Base-by-base conservation (phyloP, 2,329 filamentous ascomycete genomes). In the Neonectria neomacrospora region DNA sequence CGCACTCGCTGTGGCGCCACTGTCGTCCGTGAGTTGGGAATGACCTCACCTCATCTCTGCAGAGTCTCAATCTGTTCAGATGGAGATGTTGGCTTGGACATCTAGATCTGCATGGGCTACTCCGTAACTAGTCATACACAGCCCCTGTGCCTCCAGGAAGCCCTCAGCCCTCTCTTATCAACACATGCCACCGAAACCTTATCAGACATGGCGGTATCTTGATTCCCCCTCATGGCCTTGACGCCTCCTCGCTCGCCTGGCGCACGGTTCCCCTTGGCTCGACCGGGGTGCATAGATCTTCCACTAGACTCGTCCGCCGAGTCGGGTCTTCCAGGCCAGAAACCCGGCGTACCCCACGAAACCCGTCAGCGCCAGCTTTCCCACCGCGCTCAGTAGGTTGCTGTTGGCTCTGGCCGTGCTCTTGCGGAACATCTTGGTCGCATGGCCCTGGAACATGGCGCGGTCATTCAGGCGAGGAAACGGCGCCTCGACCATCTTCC, bases 391-490 rank as follows among this genome's bases (percentile, higher is more conserved):
- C 9, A 76, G 47, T 10, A 78, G 22, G 14, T 73, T 75, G 14
- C 61, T 30, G 22, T 71, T 71, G 3, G 75, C 76, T 26, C 73
- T 69, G 54, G 45, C 41, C n/a, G 54, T 54, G 11, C 69, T 68
- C 56, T 39, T 63, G 11, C 30, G 41, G 37, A 55, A 32, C 39
- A 65, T 63, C 16, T 61, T 32, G 28, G 22, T 45, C n/a, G 59
- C 54, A 8, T 71, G 54, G 20, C 23, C 55, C 3, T 51, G 45
- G 41, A 78, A 77, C 16, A 63, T 54, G 26, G 67, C 71, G 1
- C 74, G 69, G 37, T 79, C 76, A 34, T 79, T 77, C 45, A 75
- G 67, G 12, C 66, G 73, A 2, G 77, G 77, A 16, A 78, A 79
- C 1, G 75, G 76, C 12, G 73, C 74, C 28, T 75, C 73, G 0